Percentiles rank a stretch among this genome's conserved stretches.
Conservation (phyloP, 768 basidiomycete species). For the Suillus cothurnatus region DNA sequence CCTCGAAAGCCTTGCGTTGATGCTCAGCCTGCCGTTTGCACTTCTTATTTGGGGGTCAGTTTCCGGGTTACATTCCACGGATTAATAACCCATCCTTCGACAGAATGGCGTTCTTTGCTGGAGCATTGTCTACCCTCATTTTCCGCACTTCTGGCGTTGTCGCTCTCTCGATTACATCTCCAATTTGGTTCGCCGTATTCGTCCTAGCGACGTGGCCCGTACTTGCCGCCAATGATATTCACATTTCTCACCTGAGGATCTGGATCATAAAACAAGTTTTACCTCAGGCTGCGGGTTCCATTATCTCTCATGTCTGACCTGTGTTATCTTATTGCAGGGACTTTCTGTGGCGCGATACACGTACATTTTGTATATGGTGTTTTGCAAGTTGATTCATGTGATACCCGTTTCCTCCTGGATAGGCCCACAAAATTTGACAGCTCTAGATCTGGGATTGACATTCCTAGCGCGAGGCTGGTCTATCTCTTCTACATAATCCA, state of each 20-base stretch:
- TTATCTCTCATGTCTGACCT: not conserved
- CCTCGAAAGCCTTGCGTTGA: slow-evolving; percentile 31
- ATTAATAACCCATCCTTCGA: not conserved
- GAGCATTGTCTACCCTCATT: slow-evolving; percentile 27
- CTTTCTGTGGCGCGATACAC: not conserved
- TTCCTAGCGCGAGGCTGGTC: not conserved
- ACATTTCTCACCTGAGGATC: not conserved
- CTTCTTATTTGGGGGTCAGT: slow-evolving; percentile 35
- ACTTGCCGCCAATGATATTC: not conserved
- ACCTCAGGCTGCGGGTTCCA: not conserved
- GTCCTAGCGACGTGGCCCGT: slow-evolving; percentile 5
- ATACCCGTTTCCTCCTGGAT: not conserved
- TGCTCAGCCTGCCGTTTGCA: slow-evolving; percentile 36
- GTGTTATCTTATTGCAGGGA: not conserved
- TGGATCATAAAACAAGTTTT: not conserved
- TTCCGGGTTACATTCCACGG: not conserved
- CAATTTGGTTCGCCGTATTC: not conserved
- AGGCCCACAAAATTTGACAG: not conserved
- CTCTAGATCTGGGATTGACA: not conserved
- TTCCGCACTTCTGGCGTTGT: slow-evolving; percentile 19
- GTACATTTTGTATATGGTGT: not conserved
- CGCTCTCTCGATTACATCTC: slow-evolving; percentile 15
- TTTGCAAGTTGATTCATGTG: not conserved
- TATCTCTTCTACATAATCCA: not conserved
- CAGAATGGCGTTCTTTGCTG: slow-evolving; percentile 28